phyloP scores from a whole-genome alignment of 441 rosid genomes.

The Gossypium aridum region DNA sequence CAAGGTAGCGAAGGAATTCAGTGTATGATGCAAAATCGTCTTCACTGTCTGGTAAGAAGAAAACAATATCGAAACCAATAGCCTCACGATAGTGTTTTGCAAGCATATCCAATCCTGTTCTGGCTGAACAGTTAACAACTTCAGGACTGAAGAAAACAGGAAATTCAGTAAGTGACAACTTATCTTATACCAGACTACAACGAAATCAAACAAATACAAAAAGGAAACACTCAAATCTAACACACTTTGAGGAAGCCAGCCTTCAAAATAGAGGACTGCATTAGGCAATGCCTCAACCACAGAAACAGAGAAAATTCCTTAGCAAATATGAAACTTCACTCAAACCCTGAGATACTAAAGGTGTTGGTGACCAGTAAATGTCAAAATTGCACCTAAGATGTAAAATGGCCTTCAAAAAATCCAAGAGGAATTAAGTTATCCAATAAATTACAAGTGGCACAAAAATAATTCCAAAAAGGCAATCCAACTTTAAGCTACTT shows the following conservation, averaged over 20 bases:
- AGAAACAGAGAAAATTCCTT: not conserved
- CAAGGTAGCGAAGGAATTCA: slow-evolving; percentile 87
- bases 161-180: slow-evolving; percentile 13
- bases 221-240: not conserved
- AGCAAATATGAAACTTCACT: not conserved
- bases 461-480: too few species aligned
- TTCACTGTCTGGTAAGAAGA: slow-evolving; percentile 93
- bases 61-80: slow-evolving; percentile 71
- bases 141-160: slow-evolving; percentile 61
- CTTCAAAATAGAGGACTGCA: not conserved
- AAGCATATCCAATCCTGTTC: slow-evolving; percentile 95
- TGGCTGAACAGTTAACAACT: slow-evolving; percentile 90
- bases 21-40: slow-evolving; percentile 92
- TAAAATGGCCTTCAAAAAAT: not conserved
- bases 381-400: not conserved
- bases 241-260: not conserved
- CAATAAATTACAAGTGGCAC: not conserved
- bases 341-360: not conserved
- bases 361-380: not conserved
- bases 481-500: not conserved
- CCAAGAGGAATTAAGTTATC: slow-evolving; percentile 1
- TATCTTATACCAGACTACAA: not conserved
- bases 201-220: slow-evolving; percentile 7
- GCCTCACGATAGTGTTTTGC: slow-evolving; percentile 77
- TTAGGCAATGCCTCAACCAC: not conserved